These are phyloP conservation scores for Mesembryanthemum crystallinum DNA, from an alignment of 148 eudicot genomes.

Conservation along the genomic window DNA sequence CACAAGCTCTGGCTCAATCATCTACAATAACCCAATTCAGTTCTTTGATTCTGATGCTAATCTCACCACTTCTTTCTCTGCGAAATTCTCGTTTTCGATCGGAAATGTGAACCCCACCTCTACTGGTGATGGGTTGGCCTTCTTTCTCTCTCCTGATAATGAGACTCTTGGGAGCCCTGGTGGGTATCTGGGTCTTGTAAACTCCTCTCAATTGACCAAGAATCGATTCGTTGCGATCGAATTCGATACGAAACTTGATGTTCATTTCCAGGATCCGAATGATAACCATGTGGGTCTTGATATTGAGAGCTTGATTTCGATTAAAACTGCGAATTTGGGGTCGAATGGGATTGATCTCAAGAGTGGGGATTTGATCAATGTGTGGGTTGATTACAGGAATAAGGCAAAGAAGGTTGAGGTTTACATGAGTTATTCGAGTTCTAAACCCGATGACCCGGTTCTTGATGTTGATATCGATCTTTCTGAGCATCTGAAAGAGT, in stretches of 20 bases:
- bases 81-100: slow-evolving; percentile 59
- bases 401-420: slow-evolving; percentile 38
- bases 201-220: slow-evolving; percentile 57
- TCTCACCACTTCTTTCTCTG: slow-evolving; percentile 68
- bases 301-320: slow-evolving; percentile 56
- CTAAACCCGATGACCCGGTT: slow-evolving; percentile 52
- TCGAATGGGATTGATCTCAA: slow-evolving; percentile 48
- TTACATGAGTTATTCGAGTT: slow-evolving; percentile 47
- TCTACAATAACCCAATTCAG: slow-evolving; percentile 55
- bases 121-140: slow-evolving; percentile 68
- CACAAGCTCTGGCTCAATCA: slow-evolving; percentile 66
- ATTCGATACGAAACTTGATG: slow-evolving; percentile 65
- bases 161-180: slow-evolving; percentile 66
- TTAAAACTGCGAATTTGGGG: slow-evolving; percentile 39
- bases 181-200: slow-evolving; percentile 75
- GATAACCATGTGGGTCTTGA: slow-evolving; percentile 83
- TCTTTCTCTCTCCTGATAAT: slow-evolving; percentile 69
- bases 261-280: slow-evolving; percentile 59
- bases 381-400: slow-evolving; percentile 79
- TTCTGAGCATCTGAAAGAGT: slow-evolving; percentile 49
- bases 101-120: slow-evolving; percentile 46
- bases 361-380: slow-evolving; percentile 56
- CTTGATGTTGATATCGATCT: slow-evolving; percentile 52
- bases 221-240: slow-evolving; percentile 76
- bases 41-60: slow-evolving; percentile 53